Conservation (phyloP, 495 filamentous ascomycete genomes). For the Penicillium turbatum region DNA sequence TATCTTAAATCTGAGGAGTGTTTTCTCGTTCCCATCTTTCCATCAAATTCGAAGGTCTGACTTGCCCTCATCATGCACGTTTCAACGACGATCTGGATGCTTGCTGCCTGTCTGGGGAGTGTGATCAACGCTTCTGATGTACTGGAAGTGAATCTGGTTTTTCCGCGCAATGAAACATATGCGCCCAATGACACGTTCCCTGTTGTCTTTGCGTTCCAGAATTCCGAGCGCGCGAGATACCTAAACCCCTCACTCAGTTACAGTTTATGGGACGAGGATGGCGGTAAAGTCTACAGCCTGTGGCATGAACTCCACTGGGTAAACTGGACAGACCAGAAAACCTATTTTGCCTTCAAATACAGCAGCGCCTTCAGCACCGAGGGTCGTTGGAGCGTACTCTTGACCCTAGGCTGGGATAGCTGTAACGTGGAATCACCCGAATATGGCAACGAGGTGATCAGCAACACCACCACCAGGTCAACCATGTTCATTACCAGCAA, state of each 20-base stretch:
- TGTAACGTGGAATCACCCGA: conserved; percentile 4
- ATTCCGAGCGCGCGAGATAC: neutral
- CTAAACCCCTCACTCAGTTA: neutral
- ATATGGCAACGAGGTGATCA: neutral
- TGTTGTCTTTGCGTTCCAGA: neutral
- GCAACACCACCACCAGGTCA: conserved; percentile 6
- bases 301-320: neutral
- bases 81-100: neutral
- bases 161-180: conserved; percentile 1
- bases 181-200: neutral
- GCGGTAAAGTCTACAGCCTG: no score
- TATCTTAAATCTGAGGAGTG: neutral
- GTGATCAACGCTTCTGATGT: neutral
- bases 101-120: neutral
- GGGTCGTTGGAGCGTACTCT: conserved; percentile 8
- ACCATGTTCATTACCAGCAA: conserved; percentile 9
- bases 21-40: neutral
- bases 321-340: conserved; percentile 16
- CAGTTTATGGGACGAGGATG: neutral
- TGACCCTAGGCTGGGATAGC: conserved; percentile 18
- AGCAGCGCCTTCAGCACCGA: neutral
- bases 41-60: neutral
- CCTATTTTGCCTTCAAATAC: conserved; percentile 17
- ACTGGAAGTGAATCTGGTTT: neutral
- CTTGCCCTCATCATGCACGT: neutral